phyloP scores from a whole-genome alignment of 306 rosid genomes.

The Sicyos baderoa region DNA sequence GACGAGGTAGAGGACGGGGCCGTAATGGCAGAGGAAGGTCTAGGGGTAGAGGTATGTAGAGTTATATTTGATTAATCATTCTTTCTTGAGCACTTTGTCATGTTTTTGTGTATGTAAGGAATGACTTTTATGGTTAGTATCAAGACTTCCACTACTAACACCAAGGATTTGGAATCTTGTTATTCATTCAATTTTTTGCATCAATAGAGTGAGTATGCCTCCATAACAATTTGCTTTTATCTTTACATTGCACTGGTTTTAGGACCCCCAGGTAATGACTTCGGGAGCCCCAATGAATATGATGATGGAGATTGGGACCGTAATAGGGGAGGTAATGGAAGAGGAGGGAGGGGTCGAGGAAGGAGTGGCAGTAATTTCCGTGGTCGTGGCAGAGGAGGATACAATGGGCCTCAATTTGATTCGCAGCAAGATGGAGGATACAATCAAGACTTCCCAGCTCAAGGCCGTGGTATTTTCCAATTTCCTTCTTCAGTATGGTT shows the following conservation, averaged over 20 bases:
- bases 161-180: neutral
- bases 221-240: neutral
- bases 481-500: neutral
- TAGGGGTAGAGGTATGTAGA: slow-evolving; percentile 49
- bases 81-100: neutral
- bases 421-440: slow-evolving; percentile 66
- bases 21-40: slow-evolving; percentile 75
- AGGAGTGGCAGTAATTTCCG: slow-evolving; percentile 68
- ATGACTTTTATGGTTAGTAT: neutral
- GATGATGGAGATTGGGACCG: slow-evolving; percentile 83
- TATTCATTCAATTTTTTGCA: neutral
- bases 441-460: slow-evolving; percentile 54
- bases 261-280: slow-evolving; percentile 58
- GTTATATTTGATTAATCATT: neutral
- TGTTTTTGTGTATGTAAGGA: neutral
- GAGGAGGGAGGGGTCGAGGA: slow-evolving; percentile 77
- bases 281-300: slow-evolving; percentile 39
- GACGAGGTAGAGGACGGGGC: slow-evolving; percentile 21
- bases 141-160: neutral
- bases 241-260: neutral
- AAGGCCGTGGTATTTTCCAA: slow-evolving; percentile 48
- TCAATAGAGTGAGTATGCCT: neutral
- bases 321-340: slow-evolving; percentile 36
- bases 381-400: slow-evolving; percentile 93
- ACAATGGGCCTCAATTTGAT: slow-evolving; percentile 47